Evolutionary conservation across 176 grass and related monocot genomes (phyloP).

Genomic region (Triticum timopheevii): DNA sequence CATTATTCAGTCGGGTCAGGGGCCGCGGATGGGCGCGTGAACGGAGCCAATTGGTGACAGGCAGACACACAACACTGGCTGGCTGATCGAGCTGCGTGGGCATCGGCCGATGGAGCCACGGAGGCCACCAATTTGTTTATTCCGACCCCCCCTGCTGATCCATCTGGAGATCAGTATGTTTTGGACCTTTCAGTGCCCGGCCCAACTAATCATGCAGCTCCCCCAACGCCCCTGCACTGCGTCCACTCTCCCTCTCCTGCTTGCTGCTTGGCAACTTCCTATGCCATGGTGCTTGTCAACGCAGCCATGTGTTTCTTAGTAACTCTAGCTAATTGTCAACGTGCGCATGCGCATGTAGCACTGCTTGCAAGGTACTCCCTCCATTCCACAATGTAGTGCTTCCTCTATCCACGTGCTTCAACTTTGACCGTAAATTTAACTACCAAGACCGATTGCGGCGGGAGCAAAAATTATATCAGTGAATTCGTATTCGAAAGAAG

Average conservation of each 20-base stretch:
- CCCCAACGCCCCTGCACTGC: background rate
- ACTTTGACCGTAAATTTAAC: too few species aligned
- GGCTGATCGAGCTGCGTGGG: background rate
- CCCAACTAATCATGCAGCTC: background rate
- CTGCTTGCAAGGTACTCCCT: background rate
- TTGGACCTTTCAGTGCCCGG: background rate
- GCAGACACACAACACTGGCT: background rate
- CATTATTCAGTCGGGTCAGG: slow-evolving; percentile 37
- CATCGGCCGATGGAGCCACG: background rate
- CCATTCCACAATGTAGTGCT: too few species aligned
- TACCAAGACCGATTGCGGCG: too few species aligned
- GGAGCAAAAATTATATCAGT: too few species aligned
- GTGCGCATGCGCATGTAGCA: background rate
- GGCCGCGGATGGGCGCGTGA: slow-evolving; percentile 14
- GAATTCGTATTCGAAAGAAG: too few species aligned
- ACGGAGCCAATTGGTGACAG: slow-evolving; percentile 14
- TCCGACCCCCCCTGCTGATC: background rate
- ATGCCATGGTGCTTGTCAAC: background rate
- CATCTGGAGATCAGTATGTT: slow-evolving; percentile 24
- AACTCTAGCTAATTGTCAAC: slow-evolving; percentile 1
- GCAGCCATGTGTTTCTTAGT: background rate
- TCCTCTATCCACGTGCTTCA: too few species aligned
- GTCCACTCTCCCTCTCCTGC: background rate
- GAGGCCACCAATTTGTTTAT: background rate
- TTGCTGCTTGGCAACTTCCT: background rate